These are phyloP conservation scores for Penicillium sp. DNA, from an alignment of 2,329 filamentous ascomycete genomes.

Conservation along the genomic window DNA sequence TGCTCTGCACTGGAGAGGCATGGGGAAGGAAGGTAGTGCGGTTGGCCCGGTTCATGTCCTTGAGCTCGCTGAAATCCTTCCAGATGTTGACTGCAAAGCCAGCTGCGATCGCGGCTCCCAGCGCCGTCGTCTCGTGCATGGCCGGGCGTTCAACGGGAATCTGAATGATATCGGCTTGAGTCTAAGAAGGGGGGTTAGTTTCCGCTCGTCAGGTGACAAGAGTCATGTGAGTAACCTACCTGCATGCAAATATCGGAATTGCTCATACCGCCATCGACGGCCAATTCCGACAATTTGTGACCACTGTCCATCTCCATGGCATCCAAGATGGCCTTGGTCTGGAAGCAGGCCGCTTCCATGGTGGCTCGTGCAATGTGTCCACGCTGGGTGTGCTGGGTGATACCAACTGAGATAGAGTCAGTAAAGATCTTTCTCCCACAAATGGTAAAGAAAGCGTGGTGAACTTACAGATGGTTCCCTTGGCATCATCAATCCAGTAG, in stretches of 20 bases:
- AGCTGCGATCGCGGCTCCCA: slow-evolving; percentile 80
- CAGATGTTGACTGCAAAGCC: slow-evolving; percentile 73
- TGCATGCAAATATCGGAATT: slow-evolving; percentile 86
- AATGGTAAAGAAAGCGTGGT: too few relatives aligned
- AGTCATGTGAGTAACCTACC: too few relatives aligned
- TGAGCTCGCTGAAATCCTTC: slow-evolving; percentile 64
- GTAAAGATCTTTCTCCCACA: too few relatives aligned
- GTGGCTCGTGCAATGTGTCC: slow-evolving; percentile 84
- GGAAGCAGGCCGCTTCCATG: slow-evolving; percentile 82
- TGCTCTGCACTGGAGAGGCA: too few relatives aligned
- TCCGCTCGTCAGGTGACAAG: too few relatives aligned
- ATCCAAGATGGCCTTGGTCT: slow-evolving; percentile 82
- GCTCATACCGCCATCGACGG: slow-evolving; percentile 82
- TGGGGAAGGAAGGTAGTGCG: slow-evolving; percentile 62
- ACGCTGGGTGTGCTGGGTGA: slow-evolving; percentile 74
- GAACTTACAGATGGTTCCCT: slow-evolving; percentile 67
- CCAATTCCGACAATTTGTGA: slow-evolving; percentile 63
- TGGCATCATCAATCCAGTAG: slow-evolving; percentile 89
- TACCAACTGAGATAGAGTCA: slow-evolving; percentile 29
- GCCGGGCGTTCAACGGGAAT: slow-evolving; percentile 74
- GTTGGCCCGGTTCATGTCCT: slow-evolving; percentile 61
- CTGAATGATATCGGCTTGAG: slow-evolving; percentile 74
- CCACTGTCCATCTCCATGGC: slow-evolving; percentile 83
- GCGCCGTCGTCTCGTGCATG: slow-evolving; percentile 84
- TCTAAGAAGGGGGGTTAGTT: too few relatives aligned